phyloP scores from a whole-genome alignment of 768 basidiomycete genomes.

The Chiua virens region DNA sequence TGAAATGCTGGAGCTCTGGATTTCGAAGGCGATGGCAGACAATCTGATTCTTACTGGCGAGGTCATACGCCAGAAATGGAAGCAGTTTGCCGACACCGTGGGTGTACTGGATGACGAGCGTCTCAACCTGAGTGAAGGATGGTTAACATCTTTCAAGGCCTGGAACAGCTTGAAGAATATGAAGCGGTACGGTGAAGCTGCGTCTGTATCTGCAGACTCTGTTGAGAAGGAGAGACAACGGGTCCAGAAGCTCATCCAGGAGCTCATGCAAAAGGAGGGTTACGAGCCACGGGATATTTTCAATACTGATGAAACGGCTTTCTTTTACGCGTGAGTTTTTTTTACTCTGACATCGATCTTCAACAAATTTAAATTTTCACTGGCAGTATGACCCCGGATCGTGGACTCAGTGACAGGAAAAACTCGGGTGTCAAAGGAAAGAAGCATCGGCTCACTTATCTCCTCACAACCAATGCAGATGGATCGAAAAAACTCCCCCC shows the following conservation, averaged over 20 bases:
- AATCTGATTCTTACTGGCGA: slow-evolving; percentile 33
- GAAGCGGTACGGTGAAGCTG: slow-evolving; percentile 38
- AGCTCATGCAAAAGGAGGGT: slow-evolving; percentile 26
- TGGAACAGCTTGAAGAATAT: background rate
- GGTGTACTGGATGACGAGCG: slow-evolving; percentile 34
- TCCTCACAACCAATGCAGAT: no score
- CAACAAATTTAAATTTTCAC: background rate
- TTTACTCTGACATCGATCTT: background rate
- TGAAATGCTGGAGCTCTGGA: slow-evolving; percentile 39
- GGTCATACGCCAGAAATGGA: slow-evolving; percentile 9
- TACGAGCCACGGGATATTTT: slow-evolving; percentile 33
- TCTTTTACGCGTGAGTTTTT: slow-evolving; percentile 34
- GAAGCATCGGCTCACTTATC: no score
- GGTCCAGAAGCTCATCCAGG: slow-evolving; percentile 28
- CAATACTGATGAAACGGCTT: slow-evolving; percentile 38
- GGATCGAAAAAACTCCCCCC: no score
- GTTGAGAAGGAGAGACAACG: slow-evolving; percentile 27
- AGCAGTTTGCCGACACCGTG: slow-evolving; percentile 6
- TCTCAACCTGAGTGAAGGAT: slow-evolving; percentile 36
- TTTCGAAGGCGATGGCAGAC: slow-evolving; percentile 38
- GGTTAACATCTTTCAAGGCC: slow-evolving; percentile 9
- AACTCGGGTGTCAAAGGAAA: background rate
- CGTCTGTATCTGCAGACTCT: slow-evolving; percentile 12
- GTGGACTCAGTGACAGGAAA: background rate
- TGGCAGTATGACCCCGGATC: slow-evolving; percentile 3